Evolutionary conservation across 306 rosid genomes (phyloP), one percentile per base, ranked within the genome.

Genomic region (Alnus glutinosa): DNA sequence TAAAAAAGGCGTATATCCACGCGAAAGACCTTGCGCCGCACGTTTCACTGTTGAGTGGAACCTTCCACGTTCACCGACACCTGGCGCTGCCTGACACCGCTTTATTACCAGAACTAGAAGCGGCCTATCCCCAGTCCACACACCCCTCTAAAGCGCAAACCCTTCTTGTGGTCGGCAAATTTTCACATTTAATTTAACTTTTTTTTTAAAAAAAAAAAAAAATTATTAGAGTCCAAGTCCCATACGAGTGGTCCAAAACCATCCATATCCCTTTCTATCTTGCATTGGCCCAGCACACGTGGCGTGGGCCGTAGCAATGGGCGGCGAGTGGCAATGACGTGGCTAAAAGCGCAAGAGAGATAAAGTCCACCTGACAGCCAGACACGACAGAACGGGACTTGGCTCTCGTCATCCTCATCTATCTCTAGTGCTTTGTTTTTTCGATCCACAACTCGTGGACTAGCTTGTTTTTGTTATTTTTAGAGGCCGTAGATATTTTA

Each of bases 301-400:
- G 88, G 83, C 51, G 2, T 23, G 10, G 4, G 0, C 36, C 6
- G 13, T 64, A 69, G 58, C 55, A 49, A 16, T 48, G 64, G 90
- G 85, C 86, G 88, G 88, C 80, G 63, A 79, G 88, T 75, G 84
- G 78, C 51, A 7, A 23, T 84, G 90, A 87, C 81, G 76, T 84
- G 86, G 85, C 76, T 6, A 84, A 87, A 87, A 87, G 88, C 57
- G 88, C 80, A 80, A 74, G 32, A 16, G 23, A 62, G 76, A 82
- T 47, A 80, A 55, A 23, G 66, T 10, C 37, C 66, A 59, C 37
- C 66, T 58, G 37, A 59, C 37, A 59, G 66, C 37, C 37, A 23
- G 66, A 4, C 19, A 54, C 52, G 78, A 5, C 82, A 52, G 32
- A 18, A 49, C 50, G 70, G 23, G 14, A 0, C 75, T 69, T 37